Base-by-base conservation (phyloP, 305 asterid genomes). In the Lippia alba region DNA sequence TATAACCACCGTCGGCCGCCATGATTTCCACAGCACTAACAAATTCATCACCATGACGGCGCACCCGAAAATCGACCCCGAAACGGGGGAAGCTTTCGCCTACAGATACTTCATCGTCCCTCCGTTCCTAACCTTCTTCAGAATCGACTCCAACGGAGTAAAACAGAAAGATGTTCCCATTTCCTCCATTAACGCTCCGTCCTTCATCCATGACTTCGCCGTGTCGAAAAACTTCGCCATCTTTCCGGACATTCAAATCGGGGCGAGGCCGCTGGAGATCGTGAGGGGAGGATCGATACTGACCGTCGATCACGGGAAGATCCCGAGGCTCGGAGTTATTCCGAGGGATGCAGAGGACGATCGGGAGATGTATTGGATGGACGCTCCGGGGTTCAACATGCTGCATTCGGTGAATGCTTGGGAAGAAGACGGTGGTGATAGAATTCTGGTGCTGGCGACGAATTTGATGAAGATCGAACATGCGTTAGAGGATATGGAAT, bases 321-420 rank as follows among this genome's bases (percentile, higher is more conserved):
- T 70, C 0, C 80, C 89, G 6, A 69, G 84, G 33, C 36, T 86
- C 17, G 95, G 95, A 3, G 69, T 86, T 12, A 74, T 88, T 14
- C 87, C 83, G 2, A 33, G 87, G 58, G 67, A 84, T 4, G 89
- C 95, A 0, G 61, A 8, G 20, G 73, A 73, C 4, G 82, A 73
- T 58, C 34, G 56, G 10, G 69, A 57, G 2, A 81, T 86, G 85
- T 71, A 9, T 19, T 86, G 90, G 95, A 74, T 86, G 1, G 89
- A 88, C 5, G 87, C 61, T 24, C 79, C 81, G 0, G 95, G 92
- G 7, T 62, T 88, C 20, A 88, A 84, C 61, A 54, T 72, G 3
- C 7, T 86, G 0, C 91, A 88, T 45, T 76, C 75, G 16, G 80
- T 82, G 0, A 88, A 86, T 39, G 95, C 90, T 2, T 86, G 95